phyloP scores from a whole-genome alignment of 495 filamentous ascomycete genomes.

The Letharia lupina region DNA sequence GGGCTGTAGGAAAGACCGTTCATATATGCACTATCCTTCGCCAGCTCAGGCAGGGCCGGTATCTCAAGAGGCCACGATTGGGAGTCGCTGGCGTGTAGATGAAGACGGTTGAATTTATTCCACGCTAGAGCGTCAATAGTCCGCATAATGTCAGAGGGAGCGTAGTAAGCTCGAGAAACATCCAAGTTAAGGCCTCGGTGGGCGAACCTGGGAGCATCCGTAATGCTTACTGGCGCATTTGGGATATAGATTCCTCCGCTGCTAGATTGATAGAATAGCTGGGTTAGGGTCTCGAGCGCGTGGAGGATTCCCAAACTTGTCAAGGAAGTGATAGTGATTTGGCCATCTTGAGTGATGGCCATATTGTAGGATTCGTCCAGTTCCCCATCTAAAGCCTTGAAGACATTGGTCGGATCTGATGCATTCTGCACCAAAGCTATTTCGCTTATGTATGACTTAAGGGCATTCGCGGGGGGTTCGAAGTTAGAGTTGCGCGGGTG shows the following conservation, averaged over 20 bases:
- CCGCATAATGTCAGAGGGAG: conserved; percentile 52
- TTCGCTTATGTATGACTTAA: not conserved
- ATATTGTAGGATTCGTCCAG: conserved; percentile 54
- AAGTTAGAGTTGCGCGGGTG: conserved; percentile 49
- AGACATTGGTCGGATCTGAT: conserved; percentile 7
- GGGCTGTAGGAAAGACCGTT: conserved; percentile 55
- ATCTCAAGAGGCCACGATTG: conserved; percentile 81
- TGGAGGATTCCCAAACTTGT: conserved; percentile 50
- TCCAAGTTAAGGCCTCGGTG: conserved; percentile 73
- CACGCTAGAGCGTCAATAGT: conserved; percentile 63
- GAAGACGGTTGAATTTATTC: conserved; percentile 74
- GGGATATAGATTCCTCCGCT: conserved; percentile 18
- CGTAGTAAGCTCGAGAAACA: conserved; percentile 56
- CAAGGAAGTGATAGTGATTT: conserved; percentile 40
- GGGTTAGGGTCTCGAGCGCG: conserved; percentile 51
- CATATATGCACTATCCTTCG: conserved; percentile 59
- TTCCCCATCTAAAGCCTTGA: conserved; percentile 24
- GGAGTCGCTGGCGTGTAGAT: conserved; percentile 71
- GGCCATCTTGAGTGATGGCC: conserved; percentile 30
- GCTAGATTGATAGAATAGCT: conserved; percentile 33
- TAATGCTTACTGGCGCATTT: conserved; percentile 22
- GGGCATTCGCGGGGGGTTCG: conserved; percentile 44
- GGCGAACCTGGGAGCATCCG: conserved; percentile 23
- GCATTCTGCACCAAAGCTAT: conserved; percentile 8
- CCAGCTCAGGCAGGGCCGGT: conserved; percentile 58